These are phyloP conservation scores for Corchorus capsularis DNA, from an alignment of 345 rosid species.

Conservation along the genomic window DNA sequence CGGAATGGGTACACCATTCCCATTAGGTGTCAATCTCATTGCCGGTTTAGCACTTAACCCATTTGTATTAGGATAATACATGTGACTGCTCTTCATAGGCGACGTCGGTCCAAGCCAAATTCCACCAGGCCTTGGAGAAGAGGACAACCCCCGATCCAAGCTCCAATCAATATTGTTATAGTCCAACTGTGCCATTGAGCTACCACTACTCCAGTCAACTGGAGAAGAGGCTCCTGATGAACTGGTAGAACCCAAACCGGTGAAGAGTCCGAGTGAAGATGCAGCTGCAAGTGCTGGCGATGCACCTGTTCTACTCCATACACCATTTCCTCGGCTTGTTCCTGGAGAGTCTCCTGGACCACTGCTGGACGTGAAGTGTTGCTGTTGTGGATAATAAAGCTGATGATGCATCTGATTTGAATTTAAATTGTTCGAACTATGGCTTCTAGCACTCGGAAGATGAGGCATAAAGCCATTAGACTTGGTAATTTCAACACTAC, in stretches of 20 bases:
- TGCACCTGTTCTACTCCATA: slow-evolving; percentile 49
- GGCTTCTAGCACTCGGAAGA: slow-evolving; percentile 47
- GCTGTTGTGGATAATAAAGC: slow-evolving; percentile 57
- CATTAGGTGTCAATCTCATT: slow-evolving; percentile 41
- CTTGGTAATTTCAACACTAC: slow-evolving; percentile 51
- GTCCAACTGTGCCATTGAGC: slow-evolving; percentile 55
- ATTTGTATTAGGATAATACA: slow-evolving; percentile 41
- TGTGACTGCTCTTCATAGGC: slow-evolving; percentile 32
- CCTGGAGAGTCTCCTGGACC: slow-evolving; percentile 49
- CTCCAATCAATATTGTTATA: slow-evolving; percentile 84
- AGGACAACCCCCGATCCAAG: slow-evolving; percentile 51
- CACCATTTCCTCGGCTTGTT: slow-evolving; percentile 49
- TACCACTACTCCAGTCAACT: slow-evolving; percentile 72
- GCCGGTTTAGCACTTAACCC: slow-evolving; percentile 42
- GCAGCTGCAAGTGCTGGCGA: slow-evolving; percentile 70
- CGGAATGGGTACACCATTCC: slow-evolving; percentile 38
- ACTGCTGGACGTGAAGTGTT: slow-evolving; percentile 44
- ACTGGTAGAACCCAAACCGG: slow-evolving; percentile 58
- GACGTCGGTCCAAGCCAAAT: slow-evolving; percentile 46
- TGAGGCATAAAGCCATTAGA: slow-evolving; percentile 55
- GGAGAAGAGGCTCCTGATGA: slow-evolving; percentile 66
- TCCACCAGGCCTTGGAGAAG: slow-evolving; percentile 42
- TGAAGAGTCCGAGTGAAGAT: slow-evolving; percentile 78
- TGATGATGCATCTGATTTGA: slow-evolving; percentile 61
- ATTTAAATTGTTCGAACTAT: slow-evolving; percentile 38